Base-by-base conservation (phyloP, 192 early-diverging fungal species). In the Coemansia sp. region DNA sequence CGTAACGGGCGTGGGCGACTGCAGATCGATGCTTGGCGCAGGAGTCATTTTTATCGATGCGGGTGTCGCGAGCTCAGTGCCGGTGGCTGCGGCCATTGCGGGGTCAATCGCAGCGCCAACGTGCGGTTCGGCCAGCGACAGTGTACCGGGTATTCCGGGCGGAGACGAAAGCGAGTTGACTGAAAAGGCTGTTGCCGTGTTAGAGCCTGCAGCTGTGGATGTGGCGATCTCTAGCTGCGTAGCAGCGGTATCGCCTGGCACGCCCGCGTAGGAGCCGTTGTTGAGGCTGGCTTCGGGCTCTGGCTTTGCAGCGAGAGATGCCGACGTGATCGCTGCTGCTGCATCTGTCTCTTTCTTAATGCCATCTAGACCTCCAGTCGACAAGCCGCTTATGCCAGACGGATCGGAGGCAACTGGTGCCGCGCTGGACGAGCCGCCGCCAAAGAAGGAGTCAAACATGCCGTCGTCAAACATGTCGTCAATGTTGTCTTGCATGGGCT, bases 371-470 rank as follows among this genome's bases (percentile, higher is more conserved):
- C n/a, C n/a, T n/a, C n/a, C n/a, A n/a, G n/a, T n/a, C n/a, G n/a
- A n/a, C n/a, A n/a, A n/a, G n/a, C n/a, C n/a, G n/a, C n/a, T n/a
- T n/a, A n/a, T n/a, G n/a, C n/a, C n/a, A n/a, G n/a, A n/a, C n/a
- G n/a, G n/a, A n/a, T n/a, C n/a, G n/a, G n/a, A n/a, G n/a, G 13
- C 16, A 24, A n/a, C 29, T 6, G 30, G 32, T 0, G 54, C 47
- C 8, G 60, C 55, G 63, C 35, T n/a, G 66, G 67, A 24, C 3
- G 67, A 49, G 3, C 67, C 67, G 27, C 67, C 70, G 28, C 67
- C 70, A 61, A 78, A 78, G 28, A 72, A 72, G 22, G 70, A 72
- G 30, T 72, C 70, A 55, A 78, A 69, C 63, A 72, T 66, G 23
- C 71, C 69, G 42, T 77, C 74, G 42, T 69, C 73, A 53, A 78